Base-by-base conservation (phyloP, 352 stramenopile genomes). In the Phytophthora podocarpi region DNA sequence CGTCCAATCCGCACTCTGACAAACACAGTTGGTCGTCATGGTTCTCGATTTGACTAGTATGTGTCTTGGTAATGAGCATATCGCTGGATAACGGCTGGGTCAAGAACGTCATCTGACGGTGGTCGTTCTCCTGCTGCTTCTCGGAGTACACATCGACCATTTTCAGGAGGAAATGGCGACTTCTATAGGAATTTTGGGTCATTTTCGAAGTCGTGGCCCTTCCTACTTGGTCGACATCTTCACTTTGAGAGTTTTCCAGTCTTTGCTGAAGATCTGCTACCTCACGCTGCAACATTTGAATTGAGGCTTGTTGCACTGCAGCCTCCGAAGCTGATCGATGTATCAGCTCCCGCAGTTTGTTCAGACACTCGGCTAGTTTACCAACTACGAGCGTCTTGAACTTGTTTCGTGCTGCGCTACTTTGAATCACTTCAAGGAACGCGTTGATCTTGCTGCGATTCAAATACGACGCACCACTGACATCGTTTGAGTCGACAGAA, bases 361-460 rank as follows among this genome's bases (percentile, higher is more conserved):
- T 77, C 32, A 87, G 41, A 42, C 70, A 55, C 16, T 87, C 76
- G 1, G 76, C 76, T 20, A 89, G 49, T 37, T 83, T 83, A 9
- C 65, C 59, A 15, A 87, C 59, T 2, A 82, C 32, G 11, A 87
- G 65, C 5, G 64, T 56, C 36, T 85, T 85, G 58, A 76, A 78
- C 47, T 82, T 83, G 13, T 50, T 69, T 20, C 72, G 50, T 4
- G 67, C 64, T 11, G 74, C 67, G 35, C 64, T 70, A n/a, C 74
- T 66, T 60, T 89, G 79, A 11, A 78, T 67, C 23, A 85, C 72
- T 39, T 84, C 61, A 1, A 89, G 63, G 49, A 87, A 89, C 20
- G 67, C 62, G 20, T 87, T 87, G 55, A 87, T 83, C 51, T 89
- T 89, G 41, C 64, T 77, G 13, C 79, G 79, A 57, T 85, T 86